Base-by-base conservation (phyloP, 148 eudicot species). In the Vaccinium myrtillus region DNA sequence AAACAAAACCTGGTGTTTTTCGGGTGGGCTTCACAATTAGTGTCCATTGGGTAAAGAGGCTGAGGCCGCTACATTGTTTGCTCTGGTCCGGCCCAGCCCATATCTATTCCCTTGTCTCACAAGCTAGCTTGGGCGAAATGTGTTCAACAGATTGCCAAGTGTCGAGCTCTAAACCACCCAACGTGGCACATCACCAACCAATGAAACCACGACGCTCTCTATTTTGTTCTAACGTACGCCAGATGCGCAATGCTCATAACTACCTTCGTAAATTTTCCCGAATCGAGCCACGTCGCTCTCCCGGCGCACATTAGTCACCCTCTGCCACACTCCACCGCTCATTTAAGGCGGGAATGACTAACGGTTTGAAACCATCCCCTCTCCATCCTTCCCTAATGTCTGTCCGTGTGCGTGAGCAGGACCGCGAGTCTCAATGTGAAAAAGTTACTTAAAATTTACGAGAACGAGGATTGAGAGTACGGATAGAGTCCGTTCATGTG, bases 281-380 rank as follows among this genome's bases (percentile, higher is more conserved):
- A 4, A 59, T 21, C 0, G 6, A 10, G 18, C 23, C 53, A 6
- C n/a, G 11, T 59, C 75, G 9, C 21, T 32, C 25, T 36, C 39
- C 25, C 2, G 43, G 79, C 71, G 80, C 85, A 83, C 80, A 69
- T 83, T 83, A 83, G 80, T 13, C 25, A 36, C 59, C 21, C 2
- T 14, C 63, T 1, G 23, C 36, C 2, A 32, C 36, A 32, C 36
- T 36, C 39, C 39, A 36, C 15, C 4, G 12, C 69, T 59, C 79
- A 70, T 79, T 71, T 70, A 79, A 36, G 87, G 87, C 87, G 87
- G 85, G 87, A 86, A 82, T 55, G 25, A 50, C 23, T 27, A 9
- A 75, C 76, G 75, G 80, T 80, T 80, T 49, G 36, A 77, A 49
- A 43, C 81, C 54, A 6, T 18, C 1, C 77, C 27, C 8, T 25